Evolutionary conservation across 2,329 filamentous ascomycete genomes (phyloP), one percentile per base, ranked within the genome.

Genomic region (Fusarium illudens): DNA sequence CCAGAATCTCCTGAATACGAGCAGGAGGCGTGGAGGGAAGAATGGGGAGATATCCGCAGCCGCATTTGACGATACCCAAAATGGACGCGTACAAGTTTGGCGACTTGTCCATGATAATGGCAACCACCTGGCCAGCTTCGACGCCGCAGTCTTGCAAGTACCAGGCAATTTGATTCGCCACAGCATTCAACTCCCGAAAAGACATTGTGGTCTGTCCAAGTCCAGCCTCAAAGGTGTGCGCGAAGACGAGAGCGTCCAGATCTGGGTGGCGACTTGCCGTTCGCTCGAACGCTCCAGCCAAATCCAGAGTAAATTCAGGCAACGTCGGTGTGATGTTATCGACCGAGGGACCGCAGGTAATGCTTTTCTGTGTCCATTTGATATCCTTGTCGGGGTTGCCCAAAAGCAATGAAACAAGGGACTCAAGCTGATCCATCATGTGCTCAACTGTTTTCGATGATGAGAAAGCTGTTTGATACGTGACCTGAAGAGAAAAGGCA

Each of bases 1-100:
- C 65, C 15, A 96, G 68, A 20, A 96, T 92, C 3, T 84, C 80
- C 3, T 81, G 75, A 1, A 91, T 80, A 52, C 92, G 84, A 10
- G 87, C 84, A 1, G 74, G 20, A 0, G 93, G 92, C 0, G 90
- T 91, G n/a, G 86, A 88, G 1, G 92, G 91, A 1, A 92, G 84
- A 4, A 97, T 82, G 0, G 93, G 93, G n/a, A 97, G 79, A 73
- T 96, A 96, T 8, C 89, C 92, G 71, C 89, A 90, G 9, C 93
- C 92, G 6, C 88, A 81, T 73, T 96, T 96, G 30, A 93, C 77
- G 20, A 90, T 85, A 1, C 88, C 93, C 29, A 97, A 81, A 25
- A 97, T 92, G 0, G 89, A 84, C 27, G 89, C 83, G 73, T 97
- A 97, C 1, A 96, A 79, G 25, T 88, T 77, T 1, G 88, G 76